Percentiles rank a stretch among this genome's conserved stretches.
phyloP scores from a whole-genome alignment of 176 grass and related monocot species.

The Zoysia pacifica region DNA sequence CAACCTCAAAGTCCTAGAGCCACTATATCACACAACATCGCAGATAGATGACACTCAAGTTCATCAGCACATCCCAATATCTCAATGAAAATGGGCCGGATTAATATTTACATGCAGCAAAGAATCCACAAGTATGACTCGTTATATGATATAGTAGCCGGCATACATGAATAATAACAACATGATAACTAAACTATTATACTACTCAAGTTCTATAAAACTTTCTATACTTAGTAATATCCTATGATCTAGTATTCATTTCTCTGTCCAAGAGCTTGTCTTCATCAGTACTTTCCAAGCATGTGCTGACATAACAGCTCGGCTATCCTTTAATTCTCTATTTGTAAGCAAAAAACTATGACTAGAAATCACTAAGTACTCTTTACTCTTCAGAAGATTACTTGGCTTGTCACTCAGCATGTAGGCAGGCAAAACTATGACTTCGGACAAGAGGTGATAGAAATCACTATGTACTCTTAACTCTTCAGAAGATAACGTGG shows the following conservation, averaged over 20 bases:
- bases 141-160: neutral
- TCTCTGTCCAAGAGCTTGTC: slow-evolving; percentile 28
- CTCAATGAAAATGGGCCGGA: neutral
- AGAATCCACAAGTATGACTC: neutral
- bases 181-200: neutral
- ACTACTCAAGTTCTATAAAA: neutral
- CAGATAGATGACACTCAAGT: neutral
- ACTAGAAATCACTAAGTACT: slow-evolving; percentile 32
- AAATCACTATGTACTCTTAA: too few relatives aligned
- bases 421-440: too few relatives aligned
- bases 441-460: too few relatives aligned
- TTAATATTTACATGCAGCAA: neutral
- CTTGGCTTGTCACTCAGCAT: too few relatives aligned
- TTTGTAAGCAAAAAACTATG: slow-evolving; percentile 9
- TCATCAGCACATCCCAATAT: neutral
- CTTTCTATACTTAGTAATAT: neutral
- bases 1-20: neutral
- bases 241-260: neutral
- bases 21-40: neutral
- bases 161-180: slow-evolving; percentile 25
- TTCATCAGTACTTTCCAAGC: slow-evolving; percentile 14
- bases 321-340: neutral
- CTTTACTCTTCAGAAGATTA: neutral
- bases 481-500: too few relatives aligned
- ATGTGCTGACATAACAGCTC: slow-evolving; percentile 18